Evolutionary conservation across 176 grass and related monocot species (phyloP).

Genomic region (Pontederia paniculata): DNA sequence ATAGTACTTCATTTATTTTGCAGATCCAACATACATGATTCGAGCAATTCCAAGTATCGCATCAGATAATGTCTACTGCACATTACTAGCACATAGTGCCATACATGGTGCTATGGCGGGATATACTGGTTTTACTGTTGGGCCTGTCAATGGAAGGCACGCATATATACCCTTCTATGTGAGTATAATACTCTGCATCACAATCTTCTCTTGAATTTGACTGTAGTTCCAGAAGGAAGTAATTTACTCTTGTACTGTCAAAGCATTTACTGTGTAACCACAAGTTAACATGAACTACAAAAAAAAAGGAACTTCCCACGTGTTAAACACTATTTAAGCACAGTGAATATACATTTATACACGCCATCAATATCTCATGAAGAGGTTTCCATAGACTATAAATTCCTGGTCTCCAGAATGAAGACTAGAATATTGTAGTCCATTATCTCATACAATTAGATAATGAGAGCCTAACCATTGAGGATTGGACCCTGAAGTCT

Average conservation of each 20-base stretch:
- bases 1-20: slow-evolving; percentile 5
- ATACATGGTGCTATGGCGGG: slow-evolving; percentile 88
- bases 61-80: slow-evolving; percentile 80
- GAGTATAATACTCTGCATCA: slow-evolving; percentile 5
- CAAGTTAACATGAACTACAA: no score
- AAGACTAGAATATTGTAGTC: no score
- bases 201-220: background rate
- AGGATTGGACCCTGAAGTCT: no score
- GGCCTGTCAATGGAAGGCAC: slow-evolving; percentile 67
- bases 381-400: no score
- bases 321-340: no score
- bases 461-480: no score
- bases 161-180: slow-evolving; percentile 76
- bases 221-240: background rate
- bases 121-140: slow-evolving; percentile 74
- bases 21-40: slow-evolving; percentile 93
- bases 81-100: slow-evolving; percentile 75
- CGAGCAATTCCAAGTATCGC: slow-evolving; percentile 72
- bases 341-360: no score
- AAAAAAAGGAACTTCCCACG: no score
- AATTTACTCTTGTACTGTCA: background rate
- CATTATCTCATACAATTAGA: no score
- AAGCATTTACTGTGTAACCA: background rate
- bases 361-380: no score
- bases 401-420: no score